phyloP scores from a whole-genome alignment of 2,329 filamentous ascomycete genomes.

The Paecilomyces formosus region DNA sequence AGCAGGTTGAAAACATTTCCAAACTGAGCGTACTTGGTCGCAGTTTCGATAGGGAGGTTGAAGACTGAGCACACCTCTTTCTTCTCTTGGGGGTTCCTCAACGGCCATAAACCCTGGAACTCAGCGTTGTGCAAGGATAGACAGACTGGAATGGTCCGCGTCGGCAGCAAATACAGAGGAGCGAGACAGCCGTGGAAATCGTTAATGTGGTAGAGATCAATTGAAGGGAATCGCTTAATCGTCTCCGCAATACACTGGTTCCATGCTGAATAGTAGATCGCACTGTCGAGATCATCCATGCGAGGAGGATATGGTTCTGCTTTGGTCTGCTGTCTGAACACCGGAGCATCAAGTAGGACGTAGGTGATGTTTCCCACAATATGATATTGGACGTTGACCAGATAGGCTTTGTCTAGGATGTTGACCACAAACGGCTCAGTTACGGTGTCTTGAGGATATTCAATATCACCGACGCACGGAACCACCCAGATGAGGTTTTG shows the following conservation, averaged over 20 bases:
- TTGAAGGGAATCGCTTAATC: constrained; percentile 46
- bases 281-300: constrained; percentile 56
- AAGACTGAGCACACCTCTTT: constrained; percentile 54
- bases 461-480: neutral
- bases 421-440: neutral
- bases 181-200: constrained; percentile 52
- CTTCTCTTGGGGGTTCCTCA: constrained; percentile 47
- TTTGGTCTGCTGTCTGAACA: constrained; percentile 53
- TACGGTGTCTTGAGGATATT: neutral
- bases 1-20: constrained; percentile 58
- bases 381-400: constrained; percentile 53
- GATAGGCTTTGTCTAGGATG: constrained; percentile 49
- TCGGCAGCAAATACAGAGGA: constrained; percentile 49
- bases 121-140: constrained; percentile 57
- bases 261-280: constrained; percentile 57
- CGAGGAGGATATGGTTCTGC: constrained; percentile 53
- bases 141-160: constrained; percentile 27
- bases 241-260: constrained; percentile 56
- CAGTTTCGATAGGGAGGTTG: constrained; percentile 46
- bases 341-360: constrained; percentile 53
- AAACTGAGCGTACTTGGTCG: constrained; percentile 52
- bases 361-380: constrained; percentile 54
- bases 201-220: constrained; percentile 54
- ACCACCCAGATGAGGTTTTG: constrained; percentile 10
- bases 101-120: constrained; percentile 57